A percentile compares a stretch with the other conserved stretches of the same genome.
phyloP scores from a whole-genome alignment of 352 stramenopile genomes.

The Pythium grandisporangium region DNA sequence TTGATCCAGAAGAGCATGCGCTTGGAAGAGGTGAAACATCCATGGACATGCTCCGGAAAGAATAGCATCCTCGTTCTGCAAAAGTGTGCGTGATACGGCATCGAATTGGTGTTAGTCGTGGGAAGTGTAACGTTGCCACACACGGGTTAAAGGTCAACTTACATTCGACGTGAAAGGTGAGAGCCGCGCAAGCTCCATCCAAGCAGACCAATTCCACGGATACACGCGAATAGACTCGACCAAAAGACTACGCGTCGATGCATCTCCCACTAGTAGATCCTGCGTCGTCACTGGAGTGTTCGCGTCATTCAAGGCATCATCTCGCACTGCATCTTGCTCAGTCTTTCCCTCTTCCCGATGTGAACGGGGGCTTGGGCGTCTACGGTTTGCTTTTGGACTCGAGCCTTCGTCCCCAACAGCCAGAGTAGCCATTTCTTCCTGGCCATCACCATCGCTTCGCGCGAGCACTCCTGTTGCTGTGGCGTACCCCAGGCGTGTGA shows the following conservation, averaged over 20 bases:
- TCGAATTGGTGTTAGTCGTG: neutral
- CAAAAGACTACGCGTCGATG: constrained; percentile 57
- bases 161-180: constrained; percentile 50
- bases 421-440: neutral
- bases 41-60: constrained; percentile 42
- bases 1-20: constrained; percentile 65
- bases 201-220: constrained; percentile 95
- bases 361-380: too few relatives aligned
- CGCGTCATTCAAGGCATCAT: too few relatives aligned
- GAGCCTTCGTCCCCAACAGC: too few relatives aligned
- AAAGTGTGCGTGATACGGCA: neutral
- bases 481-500: constrained; percentile 52
- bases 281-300: too few relatives aligned
- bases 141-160: too few relatives aligned
- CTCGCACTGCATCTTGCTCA: too few relatives aligned
- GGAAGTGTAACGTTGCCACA: neutral
- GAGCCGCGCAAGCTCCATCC: constrained; percentile 89
- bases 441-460: neutral
- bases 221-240: constrained; percentile 61
- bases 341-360: too few relatives aligned
- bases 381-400: too few relatives aligned
- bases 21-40: constrained; percentile 85
- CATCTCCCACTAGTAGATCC: neutral
- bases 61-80: constrained; percentile 46
- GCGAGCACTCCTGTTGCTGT: constrained; percentile 28